These are phyloP conservation scores for Rhizoctonia solani DNA, from an alignment of 1,284 basidiomycete genomes.

Conservation along the genomic window DNA sequence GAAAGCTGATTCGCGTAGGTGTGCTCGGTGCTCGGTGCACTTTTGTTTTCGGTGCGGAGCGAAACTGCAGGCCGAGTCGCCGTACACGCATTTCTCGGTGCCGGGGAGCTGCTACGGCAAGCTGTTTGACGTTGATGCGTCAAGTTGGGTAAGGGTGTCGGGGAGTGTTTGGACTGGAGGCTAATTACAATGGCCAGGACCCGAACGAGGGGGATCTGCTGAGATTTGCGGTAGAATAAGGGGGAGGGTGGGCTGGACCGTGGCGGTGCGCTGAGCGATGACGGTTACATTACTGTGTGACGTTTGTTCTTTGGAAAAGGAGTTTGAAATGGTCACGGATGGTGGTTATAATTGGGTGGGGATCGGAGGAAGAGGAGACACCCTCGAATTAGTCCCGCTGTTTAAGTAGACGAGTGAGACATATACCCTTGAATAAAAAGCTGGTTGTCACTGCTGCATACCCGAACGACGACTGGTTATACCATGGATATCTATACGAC, in stretches of 20 bases:
- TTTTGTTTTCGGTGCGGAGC: slow-evolving; percentile 78
- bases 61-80: slow-evolving; percentile 55
- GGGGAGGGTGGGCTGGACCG: neutral
- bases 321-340: neutral
- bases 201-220: slow-evolving; percentile 54
- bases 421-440: slow-evolving; percentile 28
- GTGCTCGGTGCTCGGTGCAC: slow-evolving; percentile 65
- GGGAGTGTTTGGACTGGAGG: slow-evolving; percentile 40
- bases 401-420: too few species aligned
- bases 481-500: slow-evolving; percentile 92
- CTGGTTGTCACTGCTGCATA: slow-evolving; percentile 7
- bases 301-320: neutral
- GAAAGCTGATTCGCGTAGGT: slow-evolving; percentile 49
- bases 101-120: slow-evolving; percentile 62
- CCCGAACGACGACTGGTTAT: neutral
- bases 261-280: neutral
- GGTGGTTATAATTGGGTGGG: neutral
- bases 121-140: slow-evolving; percentile 57
- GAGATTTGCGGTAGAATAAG: too few species aligned
- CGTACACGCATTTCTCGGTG: slow-evolving; percentile 71
- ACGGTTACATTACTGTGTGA: neutral
- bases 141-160: slow-evolving; percentile 33
- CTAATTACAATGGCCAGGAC: slow-evolving; percentile 54
- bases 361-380: slow-evolving; percentile 3
- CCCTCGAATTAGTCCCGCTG: slow-evolving; percentile 30